These are phyloP conservation scores for Lipomyces oligophaga DNA, from an alignment of 805 yeast species.

Conservation along the genomic window DNA sequence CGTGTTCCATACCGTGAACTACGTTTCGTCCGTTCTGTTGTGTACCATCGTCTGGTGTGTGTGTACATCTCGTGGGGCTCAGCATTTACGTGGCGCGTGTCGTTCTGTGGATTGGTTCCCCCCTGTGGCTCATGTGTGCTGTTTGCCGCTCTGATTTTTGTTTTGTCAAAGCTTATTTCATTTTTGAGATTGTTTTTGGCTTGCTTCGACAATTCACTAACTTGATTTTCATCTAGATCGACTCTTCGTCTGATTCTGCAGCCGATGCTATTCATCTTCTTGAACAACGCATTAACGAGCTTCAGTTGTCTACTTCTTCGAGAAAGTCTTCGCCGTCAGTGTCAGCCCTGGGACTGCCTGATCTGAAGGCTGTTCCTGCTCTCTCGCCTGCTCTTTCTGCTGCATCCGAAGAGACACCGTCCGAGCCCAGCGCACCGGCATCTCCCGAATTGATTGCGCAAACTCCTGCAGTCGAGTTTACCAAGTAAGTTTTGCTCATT, in stretches of 20 bases:
- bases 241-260: conserved; percentile 7
- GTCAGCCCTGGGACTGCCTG: background rate
- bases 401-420: conserved; percentile 20
- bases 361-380: conserved; percentile 2
- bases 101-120: background rate
- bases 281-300: conserved; percentile 11
- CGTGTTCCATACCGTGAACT: conserved; percentile 6
- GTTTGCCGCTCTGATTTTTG: too few species aligned
- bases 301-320: conserved; percentile 2
- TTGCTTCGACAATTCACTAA: background rate
- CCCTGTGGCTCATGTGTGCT: background rate
- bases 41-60: conserved; percentile 7
- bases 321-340: background rate
- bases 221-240: conserved; percentile 10
- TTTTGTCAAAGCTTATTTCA: too few species aligned
- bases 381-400: conserved; percentile 6
- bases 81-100: conserved; percentile 1
- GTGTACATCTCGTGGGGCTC: background rate
- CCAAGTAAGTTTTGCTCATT: too few species aligned
- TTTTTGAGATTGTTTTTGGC: too few species aligned
- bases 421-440: conserved; percentile 22
- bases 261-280: conserved; percentile 7
- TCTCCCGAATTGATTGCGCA: too few species aligned
- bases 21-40: conserved; percentile 8
- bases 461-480: too few species aligned